Evolutionary conservation across 2,329 filamentous ascomycete species (phyloP).

Genomic region (Penicillium sp.): DNA sequence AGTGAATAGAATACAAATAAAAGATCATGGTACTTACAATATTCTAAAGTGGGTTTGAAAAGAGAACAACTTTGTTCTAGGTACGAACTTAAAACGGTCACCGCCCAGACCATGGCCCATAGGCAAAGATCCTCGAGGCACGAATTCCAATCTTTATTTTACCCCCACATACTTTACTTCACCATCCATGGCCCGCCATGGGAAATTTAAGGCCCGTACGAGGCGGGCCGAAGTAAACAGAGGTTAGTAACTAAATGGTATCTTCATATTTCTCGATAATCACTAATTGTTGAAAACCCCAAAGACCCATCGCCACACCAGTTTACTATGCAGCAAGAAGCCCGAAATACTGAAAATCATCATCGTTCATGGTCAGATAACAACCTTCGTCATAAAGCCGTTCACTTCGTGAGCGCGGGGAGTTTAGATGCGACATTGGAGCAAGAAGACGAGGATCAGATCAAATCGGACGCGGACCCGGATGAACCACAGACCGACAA

Average conservation of each 20-base stretch:
- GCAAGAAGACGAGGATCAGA: not conserved
- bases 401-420: constrained; percentile 63
- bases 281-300: constrained; percentile 1
- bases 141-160: not conserved
- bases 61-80: not conserved
- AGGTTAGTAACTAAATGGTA: not conserved
- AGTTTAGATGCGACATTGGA: constrained; percentile 34
- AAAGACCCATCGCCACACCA: constrained; percentile 22
- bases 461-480: not conserved
- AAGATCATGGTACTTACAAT: not conserved
- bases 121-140: not conserved
- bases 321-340: constrained; percentile 57
- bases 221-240: constrained; percentile 11
- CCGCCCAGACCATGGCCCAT: constrained; percentile 5
- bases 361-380: constrained; percentile 48
- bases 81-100: not conserved
- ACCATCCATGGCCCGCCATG: constrained; percentile 27
- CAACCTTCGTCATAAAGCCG: constrained; percentile 55
- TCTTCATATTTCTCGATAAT: not conserved
- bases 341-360: constrained; percentile 56
- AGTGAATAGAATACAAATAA: no score
- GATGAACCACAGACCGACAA: constrained; percentile 7
- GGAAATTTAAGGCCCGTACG: constrained; percentile 24
- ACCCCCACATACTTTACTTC: not conserved
- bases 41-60: not conserved